Conservation (phyloP, 306 rosid species). For the Oemleria cerasiformis region DNA sequence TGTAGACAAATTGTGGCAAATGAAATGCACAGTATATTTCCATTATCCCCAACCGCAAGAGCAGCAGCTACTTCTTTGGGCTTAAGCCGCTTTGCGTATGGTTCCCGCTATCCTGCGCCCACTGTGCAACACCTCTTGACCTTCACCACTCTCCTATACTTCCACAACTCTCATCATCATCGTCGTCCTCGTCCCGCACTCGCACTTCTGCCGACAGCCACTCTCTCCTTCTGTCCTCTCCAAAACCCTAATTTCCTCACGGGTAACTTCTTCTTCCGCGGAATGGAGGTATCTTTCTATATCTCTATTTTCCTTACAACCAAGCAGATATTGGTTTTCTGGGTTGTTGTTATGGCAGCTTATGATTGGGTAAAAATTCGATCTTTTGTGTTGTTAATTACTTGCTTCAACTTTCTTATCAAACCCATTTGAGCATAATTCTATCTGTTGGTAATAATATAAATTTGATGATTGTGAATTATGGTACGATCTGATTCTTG, state of each 20-base stretch:
- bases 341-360: neutral
- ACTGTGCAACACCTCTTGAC: slow-evolving; percentile 23
- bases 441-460: neutral
- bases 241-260: slow-evolving; percentile 47
- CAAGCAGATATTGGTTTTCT: neutral
- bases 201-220: slow-evolving; percentile 8
- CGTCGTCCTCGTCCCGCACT: slow-evolving; percentile 3
- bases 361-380: neutral
- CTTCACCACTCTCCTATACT: slow-evolving; percentile 10
- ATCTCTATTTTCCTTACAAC: neutral
- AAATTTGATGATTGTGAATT: neutral
- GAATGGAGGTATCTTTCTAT: slow-evolving; percentile 62
- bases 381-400: neutral
- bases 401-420: neutral
- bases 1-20: neutral
- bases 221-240: slow-evolving; percentile 30
- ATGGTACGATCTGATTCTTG: neutral
- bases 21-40: slow-evolving; percentile 14
- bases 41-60: slow-evolving; percentile 3
- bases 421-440: neutral
- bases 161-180: slow-evolving; percentile 7
- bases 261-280: slow-evolving; percentile 48
- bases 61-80: neutral
- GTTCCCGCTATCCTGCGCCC: slow-evolving; percentile 40
- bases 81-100: slow-evolving; percentile 26